Evolutionary conservation across 345 rosid species (phyloP).

Genomic region (Garcia nutans): DNA sequence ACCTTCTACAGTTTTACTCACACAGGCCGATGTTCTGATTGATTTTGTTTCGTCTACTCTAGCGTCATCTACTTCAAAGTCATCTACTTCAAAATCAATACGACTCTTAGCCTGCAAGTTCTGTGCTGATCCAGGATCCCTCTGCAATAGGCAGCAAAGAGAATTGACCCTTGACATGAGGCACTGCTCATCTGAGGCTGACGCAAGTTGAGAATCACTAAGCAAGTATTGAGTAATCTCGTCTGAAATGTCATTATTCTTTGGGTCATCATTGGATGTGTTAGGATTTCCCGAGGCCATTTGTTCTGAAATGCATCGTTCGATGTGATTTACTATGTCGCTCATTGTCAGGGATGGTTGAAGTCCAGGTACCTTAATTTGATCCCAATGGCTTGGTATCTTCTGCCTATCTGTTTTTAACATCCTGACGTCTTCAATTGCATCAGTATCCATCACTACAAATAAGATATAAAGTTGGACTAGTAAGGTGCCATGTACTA

Average conservation of each 20-base stretch:
- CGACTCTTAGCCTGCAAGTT: conserved; percentile 38
- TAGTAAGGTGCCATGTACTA: not conserved
- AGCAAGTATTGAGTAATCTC: conserved; percentile 75
- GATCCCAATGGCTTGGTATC: conserved; percentile 52
- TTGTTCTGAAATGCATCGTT: conserved; percentile 63
- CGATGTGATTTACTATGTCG: conserved; percentile 74
- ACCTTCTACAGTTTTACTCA: not conserved
- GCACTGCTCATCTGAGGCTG: conserved; percentile 74
- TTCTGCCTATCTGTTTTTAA: conserved; percentile 27
- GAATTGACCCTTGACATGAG: conserved; percentile 95
- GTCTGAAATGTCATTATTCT: conserved; percentile 51
- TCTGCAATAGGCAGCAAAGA: conserved; percentile 83
- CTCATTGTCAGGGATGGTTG: conserved; percentile 85
- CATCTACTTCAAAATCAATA: conserved; percentile 11
- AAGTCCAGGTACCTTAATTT: conserved; percentile 76
- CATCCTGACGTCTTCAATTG: conserved; percentile 37
- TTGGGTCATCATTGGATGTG: conserved; percentile 19
- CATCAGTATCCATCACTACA: conserved; percentile 52
- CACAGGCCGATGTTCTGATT: conserved; percentile 6
- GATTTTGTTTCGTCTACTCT: conserved; percentile 14
- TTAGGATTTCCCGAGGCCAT: conserved; percentile 44
- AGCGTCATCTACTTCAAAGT: not conserved
- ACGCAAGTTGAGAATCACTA: conserved; percentile 60
- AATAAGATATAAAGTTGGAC: conserved; percentile 14
- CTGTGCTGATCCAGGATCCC: conserved; percentile 47